Percentiles rank a stretch among this genome's conserved stretches.
Conservation (phyloP, 352 stramenopile genomes). For the Globisporangium viniferum region DNA sequence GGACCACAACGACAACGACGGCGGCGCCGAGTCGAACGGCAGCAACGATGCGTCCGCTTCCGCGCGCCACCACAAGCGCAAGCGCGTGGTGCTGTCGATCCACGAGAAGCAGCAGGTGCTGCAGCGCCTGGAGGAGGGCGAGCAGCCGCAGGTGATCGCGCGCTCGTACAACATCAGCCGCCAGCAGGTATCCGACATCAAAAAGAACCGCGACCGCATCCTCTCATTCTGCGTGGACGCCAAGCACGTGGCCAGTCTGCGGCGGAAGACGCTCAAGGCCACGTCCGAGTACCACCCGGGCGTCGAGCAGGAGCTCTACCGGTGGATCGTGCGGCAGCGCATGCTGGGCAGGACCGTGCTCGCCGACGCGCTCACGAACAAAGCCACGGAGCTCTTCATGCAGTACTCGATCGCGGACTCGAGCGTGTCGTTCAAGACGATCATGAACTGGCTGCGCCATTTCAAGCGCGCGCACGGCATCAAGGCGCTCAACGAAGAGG, state of each 20-base stretch:
- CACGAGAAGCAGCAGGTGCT: slow-evolving; percentile 84
- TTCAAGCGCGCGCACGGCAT: slow-evolving; percentile 69
- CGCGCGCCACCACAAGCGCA: slow-evolving; percentile 41
- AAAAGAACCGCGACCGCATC: slow-evolving; percentile 82
- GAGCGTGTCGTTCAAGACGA: slow-evolving; percentile 36
- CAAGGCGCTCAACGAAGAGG: slow-evolving; percentile 44
- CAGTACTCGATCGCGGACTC: slow-evolving; percentile 51
- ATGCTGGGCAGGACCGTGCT: slow-evolving; percentile 44
- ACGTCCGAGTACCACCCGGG: slow-evolving; percentile 69
- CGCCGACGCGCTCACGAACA: slow-evolving; percentile 42
- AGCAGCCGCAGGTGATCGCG: slow-evolving; percentile 63
- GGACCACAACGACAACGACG: background rate
- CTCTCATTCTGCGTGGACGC: slow-evolving; percentile 72
- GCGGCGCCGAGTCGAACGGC: background rate
- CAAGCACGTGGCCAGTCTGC: slow-evolving; percentile 67
- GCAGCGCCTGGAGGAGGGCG: slow-evolving; percentile 59
- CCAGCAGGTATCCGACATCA: slow-evolving; percentile 85
- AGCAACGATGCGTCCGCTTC: background rate
- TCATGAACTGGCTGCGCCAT: slow-evolving; percentile 59
- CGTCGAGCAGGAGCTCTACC: slow-evolving; percentile 81
- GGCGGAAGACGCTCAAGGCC: slow-evolving; percentile 70
- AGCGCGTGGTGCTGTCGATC: slow-evolving; percentile 81
- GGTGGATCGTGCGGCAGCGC: slow-evolving; percentile 75
- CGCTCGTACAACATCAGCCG: slow-evolving; percentile 65
- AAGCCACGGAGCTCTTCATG: slow-evolving; percentile 64